phyloP scores from a whole-genome alignment of 306 rosid genomes.

The Glycine tomentella region DNA sequence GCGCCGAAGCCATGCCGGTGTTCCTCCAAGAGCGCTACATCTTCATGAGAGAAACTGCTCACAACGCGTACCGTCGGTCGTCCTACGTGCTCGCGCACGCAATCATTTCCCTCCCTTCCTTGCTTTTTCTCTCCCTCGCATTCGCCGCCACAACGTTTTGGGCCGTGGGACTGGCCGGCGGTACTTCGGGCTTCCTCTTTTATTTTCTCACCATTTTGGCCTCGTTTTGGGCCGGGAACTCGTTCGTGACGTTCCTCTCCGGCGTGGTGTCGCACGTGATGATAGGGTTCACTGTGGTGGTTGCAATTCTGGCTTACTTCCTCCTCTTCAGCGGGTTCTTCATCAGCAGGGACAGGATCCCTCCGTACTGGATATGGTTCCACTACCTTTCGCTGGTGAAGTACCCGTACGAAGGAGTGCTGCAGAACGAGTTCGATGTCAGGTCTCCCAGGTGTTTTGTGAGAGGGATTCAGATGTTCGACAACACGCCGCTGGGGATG shows the following conservation, averaged over 20 bases:
- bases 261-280: slow-evolving; percentile 84
- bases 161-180: slow-evolving; percentile 83
- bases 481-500: slow-evolving; percentile 65
- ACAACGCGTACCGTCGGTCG: slow-evolving; percentile 92
- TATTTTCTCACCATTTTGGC: slow-evolving; percentile 62
- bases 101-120: slow-evolving; percentile 70
- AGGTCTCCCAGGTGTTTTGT: slow-evolving; percentile 62
- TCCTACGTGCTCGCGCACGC: slow-evolving; percentile 84
- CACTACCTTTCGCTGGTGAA: slow-evolving; percentile 85
- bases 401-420: slow-evolving; percentile 85
- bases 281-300: slow-evolving; percentile 88
- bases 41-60: slow-evolving; percentile 96
- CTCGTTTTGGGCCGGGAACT: slow-evolving; percentile 87
- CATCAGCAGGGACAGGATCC: slow-evolving; percentile 77
- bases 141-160: slow-evolving; percentile 79
- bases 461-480: slow-evolving; percentile 84
- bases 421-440: slow-evolving; percentile 74
- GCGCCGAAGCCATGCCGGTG: slow-evolving; percentile 87
- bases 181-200: slow-evolving; percentile 62
- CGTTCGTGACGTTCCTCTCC: slow-evolving; percentile 87
- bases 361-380: slow-evolving; percentile 87
- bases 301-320: slow-evolving; percentile 83
- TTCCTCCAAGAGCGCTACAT: slow-evolving; percentile 96
- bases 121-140: slow-evolving; percentile 67
- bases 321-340: slow-evolving; percentile 91